phyloP scores from a whole-genome alignment of 176 grass and related monocot species.

The Luzula sylvatica region DNA sequence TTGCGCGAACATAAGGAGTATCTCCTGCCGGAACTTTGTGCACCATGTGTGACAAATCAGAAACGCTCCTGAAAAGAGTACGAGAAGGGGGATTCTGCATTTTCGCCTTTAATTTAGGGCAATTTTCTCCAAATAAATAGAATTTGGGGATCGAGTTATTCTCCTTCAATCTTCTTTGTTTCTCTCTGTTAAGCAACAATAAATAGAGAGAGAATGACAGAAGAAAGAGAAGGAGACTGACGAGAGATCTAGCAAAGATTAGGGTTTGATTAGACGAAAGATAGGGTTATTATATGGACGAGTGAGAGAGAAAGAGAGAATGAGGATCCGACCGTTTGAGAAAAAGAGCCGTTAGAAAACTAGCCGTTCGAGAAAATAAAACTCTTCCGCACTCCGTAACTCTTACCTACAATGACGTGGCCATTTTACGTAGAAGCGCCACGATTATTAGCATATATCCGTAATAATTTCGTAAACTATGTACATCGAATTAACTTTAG shows the following conservation, averaged over 20 bases:
- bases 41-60: constrained; percentile 68
- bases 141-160: neutral
- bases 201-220: neutral
- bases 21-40: constrained; percentile 94
- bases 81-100: constrained; percentile 12
- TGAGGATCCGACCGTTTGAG: constrained; percentile 54
- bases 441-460: no score
- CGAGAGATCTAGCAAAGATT: neutral
- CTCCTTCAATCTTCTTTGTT: neutral
- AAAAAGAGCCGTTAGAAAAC: constrained; percentile 36
- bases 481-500: no score
- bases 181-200: constrained; percentile 12
- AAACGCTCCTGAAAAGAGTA: constrained; percentile 29
- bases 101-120: neutral
- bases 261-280: neutral
- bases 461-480: no score
- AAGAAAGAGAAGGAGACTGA: neutral
- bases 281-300: constrained; percentile 24
- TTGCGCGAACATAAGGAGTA: constrained; percentile 83
- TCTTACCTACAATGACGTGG: no score
- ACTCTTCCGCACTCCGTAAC: no score
- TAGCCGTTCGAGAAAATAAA: constrained; percentile 52
- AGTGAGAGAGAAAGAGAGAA: constrained; percentile 27
- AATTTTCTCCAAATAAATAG: neutral
- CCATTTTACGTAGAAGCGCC: no score